Evolutionary conservation across 2,329 filamentous ascomycete genomes (phyloP).

Genomic region (Ophiocordyceps camponoti-saundersi): DNA sequence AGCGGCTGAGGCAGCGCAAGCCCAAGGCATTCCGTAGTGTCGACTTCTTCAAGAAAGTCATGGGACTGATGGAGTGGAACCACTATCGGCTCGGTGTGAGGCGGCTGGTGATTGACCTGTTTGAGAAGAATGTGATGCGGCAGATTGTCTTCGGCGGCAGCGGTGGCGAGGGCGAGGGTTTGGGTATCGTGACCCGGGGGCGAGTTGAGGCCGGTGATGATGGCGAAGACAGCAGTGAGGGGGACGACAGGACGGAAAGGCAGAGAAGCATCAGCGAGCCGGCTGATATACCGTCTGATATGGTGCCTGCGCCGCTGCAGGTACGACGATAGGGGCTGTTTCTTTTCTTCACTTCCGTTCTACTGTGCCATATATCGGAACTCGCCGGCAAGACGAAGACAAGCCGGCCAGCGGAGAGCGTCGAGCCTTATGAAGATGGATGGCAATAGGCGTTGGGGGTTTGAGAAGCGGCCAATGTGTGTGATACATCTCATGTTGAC

Average conservation of each 20-base stretch:
- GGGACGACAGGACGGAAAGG: constrained; percentile 37
- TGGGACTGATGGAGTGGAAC: constrained; percentile 73
- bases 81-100: constrained; percentile 78
- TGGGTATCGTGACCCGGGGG: constrained; percentile 14
- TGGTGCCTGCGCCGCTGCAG: constrained; percentile 17
- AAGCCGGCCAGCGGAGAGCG: no score
- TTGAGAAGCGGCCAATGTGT: background rate
- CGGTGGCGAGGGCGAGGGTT: constrained; percentile 46
- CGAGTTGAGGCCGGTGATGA: constrained; percentile 33
- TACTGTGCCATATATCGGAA: no score
- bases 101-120: constrained; percentile 82
- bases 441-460: background rate
- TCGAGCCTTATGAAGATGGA: background rate
- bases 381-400: no score
- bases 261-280: constrained; percentile 36
- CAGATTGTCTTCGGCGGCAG: constrained; percentile 58
- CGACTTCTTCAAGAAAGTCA: constrained; percentile 66
- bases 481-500: background rate
- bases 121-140: constrained; percentile 77
- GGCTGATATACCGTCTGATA: constrained; percentile 13
- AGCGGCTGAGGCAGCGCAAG: constrained; percentile 60
- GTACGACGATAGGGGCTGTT: constrained; percentile 7
- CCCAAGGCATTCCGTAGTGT: constrained; percentile 59
- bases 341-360: no score
- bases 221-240: constrained; percentile 30